A percentile compares a stretch with the other conserved stretches of the same genome.
phyloP scores from a whole-genome alignment of 1,139 yeast species.

The Candida sp. region DNA sequence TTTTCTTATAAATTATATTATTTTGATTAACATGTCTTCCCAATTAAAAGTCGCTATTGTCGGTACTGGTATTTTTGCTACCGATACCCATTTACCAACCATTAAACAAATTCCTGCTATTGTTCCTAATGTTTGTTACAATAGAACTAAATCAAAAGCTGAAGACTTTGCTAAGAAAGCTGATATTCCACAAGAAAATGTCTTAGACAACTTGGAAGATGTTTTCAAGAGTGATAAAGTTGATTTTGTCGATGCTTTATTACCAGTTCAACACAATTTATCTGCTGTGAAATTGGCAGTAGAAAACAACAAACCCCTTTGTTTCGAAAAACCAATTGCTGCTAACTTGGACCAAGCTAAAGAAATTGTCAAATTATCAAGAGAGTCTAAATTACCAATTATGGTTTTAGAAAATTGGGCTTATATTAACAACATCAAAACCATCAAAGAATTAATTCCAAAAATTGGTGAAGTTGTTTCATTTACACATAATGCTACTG shows the following conservation, averaged over 20 bases:
- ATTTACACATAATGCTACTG: constrained; percentile 79
- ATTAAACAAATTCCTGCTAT: constrained; percentile 40
- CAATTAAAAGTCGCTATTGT: constrained; percentile 65
- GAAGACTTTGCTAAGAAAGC: constrained; percentile 71
- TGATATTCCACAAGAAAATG: constrained; percentile 43
- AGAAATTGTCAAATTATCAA: constrained; percentile 67
- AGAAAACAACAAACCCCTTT: constrained; percentile 69
- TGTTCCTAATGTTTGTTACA: constrained; percentile 57
- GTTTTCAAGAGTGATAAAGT: constrained; percentile 60
- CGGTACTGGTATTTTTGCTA: constrained; percentile 93
- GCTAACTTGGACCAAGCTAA: constrained; percentile 78
- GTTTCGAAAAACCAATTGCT: constrained; percentile 89
- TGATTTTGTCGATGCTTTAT: constrained; percentile 76
- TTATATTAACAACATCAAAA: constrained; percentile 54
- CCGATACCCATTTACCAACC: constrained; percentile 77
- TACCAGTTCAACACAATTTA: constrained; percentile 80
- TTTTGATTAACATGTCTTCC: constrained; percentile 10
- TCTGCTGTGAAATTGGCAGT: constrained; percentile 66
- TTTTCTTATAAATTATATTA: too few relatives aligned
- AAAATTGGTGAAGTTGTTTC: constrained; percentile 75
- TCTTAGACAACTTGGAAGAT: constrained; percentile 63
- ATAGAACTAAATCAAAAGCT: constrained; percentile 83
- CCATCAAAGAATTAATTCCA: constrained; percentile 51
- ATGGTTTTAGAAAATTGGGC: constrained; percentile 84
- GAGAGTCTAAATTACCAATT: constrained; percentile 60